Conservation (phyloP, 2,329 filamentous ascomycete species). For the Aspergillus sp. region DNA sequence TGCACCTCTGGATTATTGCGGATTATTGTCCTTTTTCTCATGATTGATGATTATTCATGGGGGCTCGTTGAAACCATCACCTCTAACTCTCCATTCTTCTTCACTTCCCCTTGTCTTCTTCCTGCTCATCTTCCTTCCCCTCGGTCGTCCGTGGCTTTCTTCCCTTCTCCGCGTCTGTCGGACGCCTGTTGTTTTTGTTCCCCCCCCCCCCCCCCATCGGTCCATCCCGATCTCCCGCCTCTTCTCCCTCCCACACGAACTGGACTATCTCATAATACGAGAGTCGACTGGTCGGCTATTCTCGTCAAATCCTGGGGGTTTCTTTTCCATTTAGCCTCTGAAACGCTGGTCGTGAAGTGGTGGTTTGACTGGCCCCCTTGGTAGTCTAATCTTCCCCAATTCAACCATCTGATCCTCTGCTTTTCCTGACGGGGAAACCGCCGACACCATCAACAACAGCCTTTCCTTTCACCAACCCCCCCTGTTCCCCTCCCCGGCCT, state of each 20-base stretch:
- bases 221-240: constrained; percentile 5
- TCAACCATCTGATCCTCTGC: not conserved
- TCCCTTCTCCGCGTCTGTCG: not conserved
- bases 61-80: not conserved
- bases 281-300: constrained; percentile 2
- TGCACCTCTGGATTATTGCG: not conserved
- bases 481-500: not conserved
- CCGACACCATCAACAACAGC: too few species aligned
- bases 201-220: constrained; percentile 7
- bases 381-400: not conserved
- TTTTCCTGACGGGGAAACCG: too few species aligned
- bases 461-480: too few species aligned
- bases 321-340: not conserved
- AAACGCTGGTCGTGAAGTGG: not conserved
- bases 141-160: not conserved
- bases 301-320: not conserved
- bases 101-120: not conserved
- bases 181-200: not conserved
- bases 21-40: not conserved
- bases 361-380: not conserved
- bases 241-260: constrained; percentile 1
- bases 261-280: not conserved
- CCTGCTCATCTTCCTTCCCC: constrained; percentile 8
- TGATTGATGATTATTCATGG: not conserved
- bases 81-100: constrained; percentile 2